Base-by-base conservation (phyloP, 106 monocot genomes). In the Dendrobium catenatum region DNA sequence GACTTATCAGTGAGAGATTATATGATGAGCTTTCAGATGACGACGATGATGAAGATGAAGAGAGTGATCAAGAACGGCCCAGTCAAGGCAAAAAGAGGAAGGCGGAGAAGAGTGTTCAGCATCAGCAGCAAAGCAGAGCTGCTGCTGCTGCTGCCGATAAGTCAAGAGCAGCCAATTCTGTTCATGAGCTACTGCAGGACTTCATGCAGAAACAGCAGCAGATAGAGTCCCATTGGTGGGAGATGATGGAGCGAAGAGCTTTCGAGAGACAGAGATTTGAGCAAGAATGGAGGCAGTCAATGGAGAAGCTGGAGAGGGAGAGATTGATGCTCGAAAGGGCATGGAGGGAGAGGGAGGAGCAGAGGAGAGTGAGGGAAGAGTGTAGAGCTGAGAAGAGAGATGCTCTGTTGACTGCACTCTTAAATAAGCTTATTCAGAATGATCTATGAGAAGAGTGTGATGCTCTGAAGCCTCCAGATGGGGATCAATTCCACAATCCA, bases 301-400 rank as follows among this genome's bases (percentile, higher is more conserved):
- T 99, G 99, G 90, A 95, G 86, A 93, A 87, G 82, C 83, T 99
- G 44, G 95, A 95, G 87, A 90, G 87, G 80, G 99, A 99, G 83
- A 88, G 99, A 79, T 20, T 99, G 81, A 87, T 90, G 91, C 41
- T 92, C 80, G 99, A 99, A 80, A 93, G 88, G 59, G 81, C 88
- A 5, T 99, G 99, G 99, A 81, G 88, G 77, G 90, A 99, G 79
- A 89, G 93, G 81, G 99, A 99, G 81, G 99, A 99, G 80, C 89
- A 93, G 82, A 88, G 99, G 82, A 86, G 99, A 83, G 83, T 85
- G 27, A 95, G 93, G 82, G 99, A 95, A 66, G 99, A 99, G 77
- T 84, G 44, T 9, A 81, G 99, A 16, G 93, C 99, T 0, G 93
- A 91, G 89, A 95, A 93, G 84, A 89, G 99, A 55, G 99, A 99